A percentile compares a stretch with the other conserved stretches of the same genome.
phyloP scores from a whole-genome alignment of 805 yeast genomes.

The Saturnispora halmiae region DNA sequence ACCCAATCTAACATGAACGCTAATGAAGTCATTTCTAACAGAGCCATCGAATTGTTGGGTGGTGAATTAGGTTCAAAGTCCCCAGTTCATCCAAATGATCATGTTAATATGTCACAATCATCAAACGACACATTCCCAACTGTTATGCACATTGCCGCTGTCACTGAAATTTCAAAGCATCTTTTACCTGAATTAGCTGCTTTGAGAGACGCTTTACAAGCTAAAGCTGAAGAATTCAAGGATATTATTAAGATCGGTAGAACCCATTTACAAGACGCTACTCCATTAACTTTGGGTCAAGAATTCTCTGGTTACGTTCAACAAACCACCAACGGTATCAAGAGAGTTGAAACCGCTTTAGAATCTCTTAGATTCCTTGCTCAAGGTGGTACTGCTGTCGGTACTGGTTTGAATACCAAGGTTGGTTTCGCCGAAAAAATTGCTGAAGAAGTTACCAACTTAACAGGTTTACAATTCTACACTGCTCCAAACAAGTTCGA shows the following conservation, averaged over 20 bases:
- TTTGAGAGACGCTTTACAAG: constrained; percentile 69
- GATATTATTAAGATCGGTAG: constrained; percentile 96
- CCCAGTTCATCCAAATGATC: constrained; percentile 98
- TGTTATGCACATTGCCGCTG: constrained; percentile 99
- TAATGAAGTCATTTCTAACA: constrained; percentile 95
- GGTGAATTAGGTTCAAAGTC: constrained; percentile 85
- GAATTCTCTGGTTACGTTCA: constrained; percentile 96
- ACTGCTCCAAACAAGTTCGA: constrained; percentile 99
- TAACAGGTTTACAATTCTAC: constrained; percentile 81
- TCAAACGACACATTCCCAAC: constrained; percentile 99
- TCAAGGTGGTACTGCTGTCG: constrained; percentile 99
- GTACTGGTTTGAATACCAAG: constrained; percentile 94
- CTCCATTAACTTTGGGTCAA: constrained; percentile 95
- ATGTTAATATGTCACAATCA: constrained; percentile 97
- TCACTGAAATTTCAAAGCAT: constrained; percentile 66
- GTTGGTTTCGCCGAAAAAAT: constrained; percentile 81
- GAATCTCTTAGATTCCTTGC: constrained; percentile 77
- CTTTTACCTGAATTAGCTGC: constrained; percentile 73
- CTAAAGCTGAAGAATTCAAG: constrained; percentile 73
- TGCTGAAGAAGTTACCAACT: constrained; percentile 75
- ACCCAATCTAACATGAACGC: constrained; percentile 99
- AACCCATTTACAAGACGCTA: constrained; percentile 98
- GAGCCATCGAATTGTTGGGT: constrained; percentile 94
- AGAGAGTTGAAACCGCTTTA: constrained; percentile 68
- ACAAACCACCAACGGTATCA: constrained; percentile 86